Conservation (phyloP, 23 red algal species). For the Gracilariopsis chorda region DNA sequence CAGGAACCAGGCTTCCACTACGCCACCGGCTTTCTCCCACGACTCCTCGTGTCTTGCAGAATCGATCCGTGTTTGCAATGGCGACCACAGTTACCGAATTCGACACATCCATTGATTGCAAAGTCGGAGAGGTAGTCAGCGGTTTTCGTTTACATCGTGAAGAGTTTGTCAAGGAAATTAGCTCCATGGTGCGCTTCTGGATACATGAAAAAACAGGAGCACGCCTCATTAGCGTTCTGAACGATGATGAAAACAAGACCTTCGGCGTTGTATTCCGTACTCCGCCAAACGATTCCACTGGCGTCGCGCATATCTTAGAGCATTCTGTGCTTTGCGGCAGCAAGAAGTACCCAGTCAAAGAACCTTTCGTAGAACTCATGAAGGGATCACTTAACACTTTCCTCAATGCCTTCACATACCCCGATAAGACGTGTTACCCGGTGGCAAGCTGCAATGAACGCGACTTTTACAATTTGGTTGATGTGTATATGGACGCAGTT, state of each 20-base stretch:
- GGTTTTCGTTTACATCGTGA: slow-evolving; percentile 73
- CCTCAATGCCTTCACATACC: slow-evolving; percentile 93
- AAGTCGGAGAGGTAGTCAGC: slow-evolving; percentile 63
- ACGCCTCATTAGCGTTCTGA: slow-evolving; percentile 79
- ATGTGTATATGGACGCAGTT: slow-evolving; percentile 98
- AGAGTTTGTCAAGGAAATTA: slow-evolving; percentile 82
- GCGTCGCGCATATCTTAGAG: slow-evolving; percentile 84
- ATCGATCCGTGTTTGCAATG: neutral
- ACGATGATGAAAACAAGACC: slow-evolving; percentile 96
- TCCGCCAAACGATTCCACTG: slow-evolving; percentile 70
- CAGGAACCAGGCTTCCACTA: neutral
- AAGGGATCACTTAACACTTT: slow-evolving; percentile 94
- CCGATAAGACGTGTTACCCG: slow-evolving; percentile 96
- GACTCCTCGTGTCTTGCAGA: neutral
- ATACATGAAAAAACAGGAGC: slow-evolving; percentile 72
- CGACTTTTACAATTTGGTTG: slow-evolving; percentile 98
- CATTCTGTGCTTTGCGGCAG: slow-evolving; percentile 96
- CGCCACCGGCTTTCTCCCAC: neutral
- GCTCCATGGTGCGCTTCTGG: slow-evolving; percentile 78
- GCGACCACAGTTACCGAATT: neutral
- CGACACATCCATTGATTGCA: neutral
- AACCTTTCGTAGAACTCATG: slow-evolving; percentile 98
- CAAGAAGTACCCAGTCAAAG: slow-evolving; percentile 97
- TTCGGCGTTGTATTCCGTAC: slow-evolving; percentile 96
- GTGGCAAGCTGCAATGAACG: slow-evolving; percentile 91